These are phyloP conservation scores for Lentinula sp. DNA, from an alignment of 768 basidiomycete genomes.

Conservation along the genomic window DNA sequence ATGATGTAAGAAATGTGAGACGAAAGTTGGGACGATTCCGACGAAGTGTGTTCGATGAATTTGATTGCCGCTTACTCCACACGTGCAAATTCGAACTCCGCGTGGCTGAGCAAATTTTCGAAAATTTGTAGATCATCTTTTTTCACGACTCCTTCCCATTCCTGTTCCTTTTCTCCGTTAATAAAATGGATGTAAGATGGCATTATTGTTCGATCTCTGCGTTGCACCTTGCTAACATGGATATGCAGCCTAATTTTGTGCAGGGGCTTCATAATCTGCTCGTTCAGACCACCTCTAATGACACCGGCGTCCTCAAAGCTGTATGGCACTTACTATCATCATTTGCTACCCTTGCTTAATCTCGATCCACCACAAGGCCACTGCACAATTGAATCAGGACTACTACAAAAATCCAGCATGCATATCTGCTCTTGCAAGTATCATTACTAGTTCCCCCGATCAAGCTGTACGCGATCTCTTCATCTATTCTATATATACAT, in stretches of 20 bases:
- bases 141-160: constrained; percentile 10
- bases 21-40: no score
- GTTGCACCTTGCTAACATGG: constrained; percentile 13
- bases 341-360: constrained; percentile 8
- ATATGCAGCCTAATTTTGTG: constrained; percentile 59
- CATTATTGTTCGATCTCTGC: constrained; percentile 5
- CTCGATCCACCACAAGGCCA: constrained; percentile 53
- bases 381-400: constrained; percentile 82
- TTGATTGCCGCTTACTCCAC: neutral
- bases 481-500: neutral
- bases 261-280: constrained; percentile 83
- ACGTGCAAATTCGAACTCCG: neutral
- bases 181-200: constrained; percentile 46
- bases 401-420: constrained; percentile 90
- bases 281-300: constrained; percentile 78
- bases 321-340: constrained; percentile 41
- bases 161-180: constrained; percentile 8
- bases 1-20: no score
- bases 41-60: neutral
- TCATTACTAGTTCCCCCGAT: constrained; percentile 83
- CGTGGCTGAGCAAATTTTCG: neutral
- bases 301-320: constrained; percentile 84
- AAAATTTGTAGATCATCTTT: neutral
- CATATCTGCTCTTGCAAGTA: constrained; percentile 85
- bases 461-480: constrained; percentile 55